Conservation (phyloP, 495 filamentous ascomycete species). For the Pyrenula aspistea region DNA sequence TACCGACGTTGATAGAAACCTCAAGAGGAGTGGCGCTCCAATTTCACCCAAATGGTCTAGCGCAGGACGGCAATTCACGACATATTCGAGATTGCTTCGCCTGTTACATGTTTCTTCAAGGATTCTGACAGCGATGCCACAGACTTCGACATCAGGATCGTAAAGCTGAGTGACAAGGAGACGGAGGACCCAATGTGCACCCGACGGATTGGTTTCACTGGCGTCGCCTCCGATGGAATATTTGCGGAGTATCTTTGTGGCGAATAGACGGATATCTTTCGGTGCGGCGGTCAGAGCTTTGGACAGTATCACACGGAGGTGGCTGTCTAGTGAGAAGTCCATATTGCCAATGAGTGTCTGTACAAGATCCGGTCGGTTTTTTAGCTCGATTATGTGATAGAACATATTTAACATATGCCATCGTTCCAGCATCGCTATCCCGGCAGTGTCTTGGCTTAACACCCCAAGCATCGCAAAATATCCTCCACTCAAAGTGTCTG, state of each 20-base stretch:
- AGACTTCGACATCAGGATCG: constrained; percentile 92
- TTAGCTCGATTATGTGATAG: constrained; percentile 90
- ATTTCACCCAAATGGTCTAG: constrained; percentile 95
- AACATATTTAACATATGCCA: constrained; percentile 99
- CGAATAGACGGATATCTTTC: constrained; percentile 80
- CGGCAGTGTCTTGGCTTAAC: constrained; percentile 67
- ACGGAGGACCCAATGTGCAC: constrained; percentile 88
- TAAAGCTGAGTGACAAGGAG: constrained; percentile 94
- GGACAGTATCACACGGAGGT: constrained; percentile 81
- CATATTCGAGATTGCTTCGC: constrained; percentile 79
- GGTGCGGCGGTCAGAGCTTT: constrained; percentile 86
- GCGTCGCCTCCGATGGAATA: constrained; percentile 42
- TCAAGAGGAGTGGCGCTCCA: constrained; percentile 81
- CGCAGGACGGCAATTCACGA: constrained; percentile 91
- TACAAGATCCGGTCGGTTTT: constrained; percentile 80
- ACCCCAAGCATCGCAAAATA: constrained; percentile 90
- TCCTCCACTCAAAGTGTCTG: constrained; percentile 73
- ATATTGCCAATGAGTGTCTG: constrained; percentile 77
- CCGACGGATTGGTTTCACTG: constrained; percentile 15
- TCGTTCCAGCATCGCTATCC: constrained; percentile 80
- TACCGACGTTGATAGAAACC: constrained; percentile 88
- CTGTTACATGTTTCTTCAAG: constrained; percentile 94
- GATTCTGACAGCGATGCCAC: constrained; percentile 89
- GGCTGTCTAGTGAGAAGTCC: constrained; percentile 79
- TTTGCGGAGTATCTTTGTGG: constrained; percentile 71